phyloP scores from a whole-genome alignment of 768 basidiomycete species.

The Leccinum olivaceopallidum region DNA sequence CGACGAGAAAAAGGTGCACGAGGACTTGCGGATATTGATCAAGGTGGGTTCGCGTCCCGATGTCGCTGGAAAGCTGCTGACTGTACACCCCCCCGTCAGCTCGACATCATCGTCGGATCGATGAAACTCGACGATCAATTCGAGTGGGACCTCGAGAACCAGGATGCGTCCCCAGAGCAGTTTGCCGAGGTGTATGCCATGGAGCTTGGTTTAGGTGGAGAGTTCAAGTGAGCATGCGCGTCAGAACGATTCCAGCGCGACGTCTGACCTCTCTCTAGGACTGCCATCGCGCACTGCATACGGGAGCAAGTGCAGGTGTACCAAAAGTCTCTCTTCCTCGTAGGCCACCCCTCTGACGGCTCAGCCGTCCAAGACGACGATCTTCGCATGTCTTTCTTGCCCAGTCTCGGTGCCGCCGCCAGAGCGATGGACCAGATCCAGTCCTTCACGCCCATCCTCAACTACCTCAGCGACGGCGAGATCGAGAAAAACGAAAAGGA shows the following conservation, averaged over 20 bases:
- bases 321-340: conserved; percentile 88
- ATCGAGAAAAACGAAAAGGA: conserved; percentile 89
- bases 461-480: conserved; percentile 85
- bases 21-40: conserved; percentile 91
- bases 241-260: neutral
- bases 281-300: conserved; percentile 93
- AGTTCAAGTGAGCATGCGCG: conserved; percentile 72
- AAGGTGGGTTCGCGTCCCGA: conserved; percentile 57
- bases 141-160: conserved; percentile 93
- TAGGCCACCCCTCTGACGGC: conserved; percentile 85
- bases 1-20: conserved; percentile 63
- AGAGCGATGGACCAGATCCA: conserved; percentile 77
- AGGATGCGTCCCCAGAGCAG: conserved; percentile 80
- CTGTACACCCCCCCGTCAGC: conserved; percentile 42
- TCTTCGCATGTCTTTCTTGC: conserved; percentile 85
- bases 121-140: conserved; percentile 96
- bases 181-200: conserved; percentile 86
- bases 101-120: conserved; percentile 92
- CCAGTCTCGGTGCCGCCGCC: conserved; percentile 68
- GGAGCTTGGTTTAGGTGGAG: conserved; percentile 87
- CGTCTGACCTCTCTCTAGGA: conserved; percentile 50
- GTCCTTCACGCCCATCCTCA: conserved; percentile 85
- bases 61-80: conserved; percentile 8
- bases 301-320: conserved; percentile 93
- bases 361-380: conserved; percentile 85